Evolutionary conservation across 306 rosid genomes (phyloP), one percentile per base, ranked within the genome.

Genomic region (Mucuna pruriens): DNA sequence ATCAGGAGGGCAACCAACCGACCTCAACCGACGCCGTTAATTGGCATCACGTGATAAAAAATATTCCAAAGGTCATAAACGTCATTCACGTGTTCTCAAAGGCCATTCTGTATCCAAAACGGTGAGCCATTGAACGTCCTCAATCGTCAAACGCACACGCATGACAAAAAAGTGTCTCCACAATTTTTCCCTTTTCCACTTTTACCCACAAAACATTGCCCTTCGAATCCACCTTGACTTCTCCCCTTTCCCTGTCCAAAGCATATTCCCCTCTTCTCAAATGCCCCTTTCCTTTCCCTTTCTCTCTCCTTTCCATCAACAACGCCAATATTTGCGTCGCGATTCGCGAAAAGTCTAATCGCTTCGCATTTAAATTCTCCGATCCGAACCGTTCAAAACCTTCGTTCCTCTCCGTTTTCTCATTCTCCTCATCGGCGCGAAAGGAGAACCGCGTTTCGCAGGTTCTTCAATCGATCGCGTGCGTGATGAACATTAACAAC

Each of bases 401-500:
- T 26, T 23, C 33, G 33, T 7, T 34, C 66, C 34, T 25, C 26
- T 26, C 39, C n/a, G 19, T 13, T 26, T 25, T 5, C 36, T 58
- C 65, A 20, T 25, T 58, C 9, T 25, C 33, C 3, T 10, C 1
- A 4, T 23, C 29, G 2, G 13, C 26, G 5, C 20, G 34, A 49
- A 19, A 2, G 40, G 7, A 36, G n/a, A n/a, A 25, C 26, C 65
- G 17, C 17, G 65, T 34, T 26, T 60, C 19, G 19, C 8, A 55
- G 31, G 7, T 60, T 15, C 39, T 48, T 48, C 26, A 11, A 16
- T 44, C 60, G 52, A 7, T 44, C 25, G 33, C 20, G 52, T 44
- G 86, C 64, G 36, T 10, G 64, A 90, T 93, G 99, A 81, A 78
- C 80, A 90, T 93, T 98, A 81, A 78, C 80, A 88, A 86, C 81